Percentiles rank a stretch among this genome's conserved stretches.
Conservation (phyloP, 1,284 basidiomycete genomes). For the Rhodotorula sp. region DNA sequence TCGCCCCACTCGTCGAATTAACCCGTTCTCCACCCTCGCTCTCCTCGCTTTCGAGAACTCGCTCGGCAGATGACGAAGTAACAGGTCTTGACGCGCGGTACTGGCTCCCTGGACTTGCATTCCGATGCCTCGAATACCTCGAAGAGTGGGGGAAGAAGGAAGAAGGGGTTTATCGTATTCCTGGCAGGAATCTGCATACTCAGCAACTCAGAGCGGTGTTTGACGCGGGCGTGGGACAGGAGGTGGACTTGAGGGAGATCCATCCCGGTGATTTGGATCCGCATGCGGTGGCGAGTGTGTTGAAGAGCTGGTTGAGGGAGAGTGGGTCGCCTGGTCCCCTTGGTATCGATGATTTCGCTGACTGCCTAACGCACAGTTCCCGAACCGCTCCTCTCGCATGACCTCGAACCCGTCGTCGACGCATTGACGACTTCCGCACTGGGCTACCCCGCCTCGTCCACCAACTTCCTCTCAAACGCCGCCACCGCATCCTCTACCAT, state of each 20-base stretch:
- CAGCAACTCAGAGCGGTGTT: slow-evolving; percentile 21
- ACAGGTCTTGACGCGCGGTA: slow-evolving; percentile 58
- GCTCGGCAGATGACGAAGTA: slow-evolving; percentile 5
- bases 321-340: slow-evolving; percentile 46
- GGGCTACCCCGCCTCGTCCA: slow-evolving; percentile 37
- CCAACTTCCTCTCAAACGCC: slow-evolving; percentile 16
- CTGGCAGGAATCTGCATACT: slow-evolving; percentile 21
- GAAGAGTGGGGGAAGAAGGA: slow-evolving; percentile 75
- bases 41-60: slow-evolving; percentile 2
- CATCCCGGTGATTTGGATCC: slow-evolving; percentile 40
- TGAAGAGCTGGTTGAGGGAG: slow-evolving; percentile 56
- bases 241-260: slow-evolving; percentile 40
- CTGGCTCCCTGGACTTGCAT: slow-evolving; percentile 66
- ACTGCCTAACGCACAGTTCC: slow-evolving; percentile 32
- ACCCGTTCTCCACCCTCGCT: slow-evolving; percentile 7
- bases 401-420: slow-evolving; percentile 34
- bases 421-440: slow-evolving; percentile 27
- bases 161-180: slow-evolving; percentile 63
- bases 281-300: slow-evolving; percentile 70
- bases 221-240: slow-evolving; percentile 32
- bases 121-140: slow-evolving; percentile 75
- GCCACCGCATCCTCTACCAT: neutral
- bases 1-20: slow-evolving; percentile 11
- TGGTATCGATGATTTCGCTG: too few species aligned
- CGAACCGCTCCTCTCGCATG: slow-evolving; percentile 37